Percentiles rank a stretch among this genome's conserved stretches.
These are phyloP conservation scores for Camellia japonica DNA, from an alignment of 148 eudicot genomes.

Conservation along the genomic window DNA sequence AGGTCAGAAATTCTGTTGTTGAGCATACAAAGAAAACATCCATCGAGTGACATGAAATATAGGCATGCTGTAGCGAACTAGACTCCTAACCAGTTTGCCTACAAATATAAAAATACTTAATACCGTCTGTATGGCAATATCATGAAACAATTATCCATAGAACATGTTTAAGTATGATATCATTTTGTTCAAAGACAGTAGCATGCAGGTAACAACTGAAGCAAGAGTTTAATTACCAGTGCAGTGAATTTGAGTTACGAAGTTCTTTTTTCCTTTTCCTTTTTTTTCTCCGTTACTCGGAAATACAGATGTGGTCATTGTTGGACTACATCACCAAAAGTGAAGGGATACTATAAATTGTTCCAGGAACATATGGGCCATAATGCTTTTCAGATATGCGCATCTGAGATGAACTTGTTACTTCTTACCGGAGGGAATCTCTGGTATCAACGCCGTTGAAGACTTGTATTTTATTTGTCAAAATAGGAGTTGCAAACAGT, in stretches of 20 bases:
- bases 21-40: background rate
- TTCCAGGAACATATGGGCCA: slow-evolving; percentile 6
- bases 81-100: background rate
- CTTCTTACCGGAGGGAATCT: background rate
- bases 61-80: background rate
- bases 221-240: background rate
- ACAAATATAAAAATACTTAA: background rate
- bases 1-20: background rate
- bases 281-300: background rate
- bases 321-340: background rate
- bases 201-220: background rate
- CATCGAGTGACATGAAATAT: slow-evolving; percentile 1
- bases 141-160: background rate
- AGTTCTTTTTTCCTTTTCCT: background rate
- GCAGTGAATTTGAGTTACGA: background rate
- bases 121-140: background rate
- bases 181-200: background rate
- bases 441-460: background rate
- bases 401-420: background rate
- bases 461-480: background rate
- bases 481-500: background rate
- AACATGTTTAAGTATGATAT: background rate
- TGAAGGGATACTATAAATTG: background rate
- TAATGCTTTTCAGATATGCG: background rate
- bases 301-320: background rate